Base-by-base conservation (phyloP, 2,329 filamentous ascomycete genomes). In the Myriosclerotinia curreyana region DNA sequence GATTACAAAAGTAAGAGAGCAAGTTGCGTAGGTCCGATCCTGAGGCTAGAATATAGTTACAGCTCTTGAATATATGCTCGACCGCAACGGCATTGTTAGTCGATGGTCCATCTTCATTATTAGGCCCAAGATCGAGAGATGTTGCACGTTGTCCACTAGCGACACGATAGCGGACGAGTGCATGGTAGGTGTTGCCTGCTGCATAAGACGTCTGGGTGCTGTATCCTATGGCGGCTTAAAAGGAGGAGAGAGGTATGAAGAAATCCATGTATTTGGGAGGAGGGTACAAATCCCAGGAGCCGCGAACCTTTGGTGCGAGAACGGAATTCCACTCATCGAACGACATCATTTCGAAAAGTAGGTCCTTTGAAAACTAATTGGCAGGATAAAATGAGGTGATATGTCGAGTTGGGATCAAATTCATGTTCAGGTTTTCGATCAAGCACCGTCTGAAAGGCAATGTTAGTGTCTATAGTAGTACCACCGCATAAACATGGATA, bases 201-300 rank as follows among this genome's bases (percentile, higher is more conserved):
- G 65, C 64, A 46, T 70, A 69, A 36, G 69, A 69, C 3, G 12
- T 6, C 4, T 42, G 40, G 38, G 11, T 15, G 14, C 38, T 40
- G 38, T 7, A 40, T 15, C 38, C 38, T 15, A 40, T 40, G 38
- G 11, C 38, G 38, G 7, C 69, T 31, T 4, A 31, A 31, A 31
- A 75, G 62, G 75, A 77, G 0, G 76, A 77, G 5, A 78, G 66
- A 38, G 75, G 59, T 48, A 79, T 67, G 67, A 79, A 79, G 66
- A 79, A 80, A 49, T 78, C 77, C 12, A 80, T 67, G 5, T 70
- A 46, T 7, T 42, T 1, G 62, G 48, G 1, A 66, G 53, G 12
- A 42, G 25, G 9, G 65, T 50, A 68, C 11, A 70, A 34, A 28
- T 68, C 68, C 66, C 65, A 69, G 2, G 69, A 59, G 4, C 66